Conservation (phyloP, 495 filamentous ascomycete species). For the Amphirosellinia nigrospora region DNA sequence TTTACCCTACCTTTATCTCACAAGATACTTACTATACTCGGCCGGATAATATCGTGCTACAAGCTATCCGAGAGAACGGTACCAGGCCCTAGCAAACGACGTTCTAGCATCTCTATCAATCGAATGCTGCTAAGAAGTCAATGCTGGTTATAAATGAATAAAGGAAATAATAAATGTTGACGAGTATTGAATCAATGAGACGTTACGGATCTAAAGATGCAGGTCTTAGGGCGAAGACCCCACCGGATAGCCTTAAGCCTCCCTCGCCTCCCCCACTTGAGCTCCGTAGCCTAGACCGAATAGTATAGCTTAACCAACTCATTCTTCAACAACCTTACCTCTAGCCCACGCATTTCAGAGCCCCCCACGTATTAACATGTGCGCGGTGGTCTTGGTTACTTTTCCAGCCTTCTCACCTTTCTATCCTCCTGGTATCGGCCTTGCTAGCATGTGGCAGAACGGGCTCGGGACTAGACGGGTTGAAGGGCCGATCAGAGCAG, state of each 20-base stretch:
- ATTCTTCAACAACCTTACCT: not conserved
- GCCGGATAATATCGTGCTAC: not conserved
- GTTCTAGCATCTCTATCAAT: not conserved
- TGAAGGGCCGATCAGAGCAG: constrained; percentile 13
- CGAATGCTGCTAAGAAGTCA: not conserved
- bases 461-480: constrained; percentile 10
- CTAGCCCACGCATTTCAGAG: not conserved
- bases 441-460: not conserved
- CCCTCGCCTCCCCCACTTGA: not conserved
- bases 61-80: not conserved
- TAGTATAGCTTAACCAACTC: not conserved
- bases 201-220: not conserved
- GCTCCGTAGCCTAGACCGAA: not conserved
- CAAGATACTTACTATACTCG: not conserved
- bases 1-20: not conserved
- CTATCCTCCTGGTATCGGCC: constrained; percentile 13
- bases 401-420: constrained; percentile 1
- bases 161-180: not conserved
- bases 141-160: not conserved
- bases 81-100: not conserved
- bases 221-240: not conserved
- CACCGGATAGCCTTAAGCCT: not conserved
- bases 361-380: constrained; percentile 4
- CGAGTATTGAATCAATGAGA: not conserved
- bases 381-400: not conserved